These are phyloP conservation scores for Cercophora samala DNA, from an alignment of 495 filamentous ascomycete species.

Conservation along the genomic window DNA sequence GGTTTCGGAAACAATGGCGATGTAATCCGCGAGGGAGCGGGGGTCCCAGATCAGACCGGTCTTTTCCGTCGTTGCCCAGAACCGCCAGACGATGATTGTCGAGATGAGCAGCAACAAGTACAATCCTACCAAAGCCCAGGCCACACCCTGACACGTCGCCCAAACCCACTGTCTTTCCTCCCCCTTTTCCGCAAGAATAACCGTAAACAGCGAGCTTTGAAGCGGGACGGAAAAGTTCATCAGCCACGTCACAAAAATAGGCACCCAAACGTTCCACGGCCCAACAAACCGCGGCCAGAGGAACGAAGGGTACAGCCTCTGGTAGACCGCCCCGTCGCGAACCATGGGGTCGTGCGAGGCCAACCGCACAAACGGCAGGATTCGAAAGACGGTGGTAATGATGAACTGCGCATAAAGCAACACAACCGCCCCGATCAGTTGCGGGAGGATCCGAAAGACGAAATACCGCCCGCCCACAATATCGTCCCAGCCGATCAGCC, in stretches of 20 bases:
- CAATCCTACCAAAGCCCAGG: slow-evolving; percentile 72
- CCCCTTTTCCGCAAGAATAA: slow-evolving; percentile 37
- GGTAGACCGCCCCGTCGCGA: slow-evolving; percentile 51
- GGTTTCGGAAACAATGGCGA: slow-evolving; percentile 70
- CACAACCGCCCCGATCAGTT: slow-evolving; percentile 67
- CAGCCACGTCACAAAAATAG: slow-evolving; percentile 45
- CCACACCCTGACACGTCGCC: slow-evolving; percentile 70
- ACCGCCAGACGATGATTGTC: slow-evolving; percentile 48
- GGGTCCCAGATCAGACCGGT: slow-evolving; percentile 86
- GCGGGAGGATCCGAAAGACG: slow-evolving; percentile 78
- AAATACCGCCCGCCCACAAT: slow-evolving; percentile 75
- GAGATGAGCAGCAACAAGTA: slow-evolving; percentile 66
- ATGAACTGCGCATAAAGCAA: slow-evolving; percentile 72
- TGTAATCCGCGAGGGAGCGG: slow-evolving; percentile 71
- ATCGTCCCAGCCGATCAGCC: slow-evolving; percentile 62
- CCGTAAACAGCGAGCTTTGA: slow-evolving; percentile 47
- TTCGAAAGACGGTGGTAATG: slow-evolving; percentile 69
- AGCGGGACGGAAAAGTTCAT: slow-evolving; percentile 46
- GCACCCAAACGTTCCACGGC: slow-evolving; percentile 45
- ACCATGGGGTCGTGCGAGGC: slow-evolving; percentile 52
- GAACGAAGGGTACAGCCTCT: slow-evolving; percentile 52
- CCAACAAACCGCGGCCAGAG: slow-evolving; percentile 46
- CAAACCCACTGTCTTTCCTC: slow-evolving; percentile 60
- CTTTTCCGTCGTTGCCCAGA: slow-evolving; percentile 47
- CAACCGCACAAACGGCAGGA: slow-evolving; percentile 73